Evolutionary conservation across 2,329 filamentous ascomycete genomes (phyloP).

Genomic region (Fusarium nanum): DNA sequence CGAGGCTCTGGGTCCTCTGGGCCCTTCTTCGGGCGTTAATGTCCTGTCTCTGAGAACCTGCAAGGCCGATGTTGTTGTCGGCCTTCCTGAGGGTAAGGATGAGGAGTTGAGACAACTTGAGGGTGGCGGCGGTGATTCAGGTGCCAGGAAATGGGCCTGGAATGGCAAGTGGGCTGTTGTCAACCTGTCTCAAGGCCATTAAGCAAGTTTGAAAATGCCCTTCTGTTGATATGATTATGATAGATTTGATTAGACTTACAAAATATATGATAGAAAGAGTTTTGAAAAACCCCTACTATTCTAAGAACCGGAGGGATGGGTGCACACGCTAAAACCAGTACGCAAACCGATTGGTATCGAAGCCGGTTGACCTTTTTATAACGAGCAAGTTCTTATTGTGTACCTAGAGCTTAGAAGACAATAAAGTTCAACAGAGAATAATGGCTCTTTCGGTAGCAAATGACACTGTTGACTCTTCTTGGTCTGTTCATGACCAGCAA

Average conservation of each 20-base stretch:
- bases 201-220: background rate
- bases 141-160: slow-evolving; percentile 91
- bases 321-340: too few species aligned
- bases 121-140: slow-evolving; percentile 75
- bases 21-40: slow-evolving; percentile 83
- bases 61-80: slow-evolving; percentile 96
- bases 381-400: background rate
- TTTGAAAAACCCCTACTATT: background rate
- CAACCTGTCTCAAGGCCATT: slow-evolving; percentile 57
- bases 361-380: background rate
- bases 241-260: slow-evolving; percentile 29
- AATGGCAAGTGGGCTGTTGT: slow-evolving; percentile 97
- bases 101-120: slow-evolving; percentile 78
- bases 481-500: too few species aligned
- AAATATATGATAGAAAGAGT: slow-evolving; percentile 5
- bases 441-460: background rate
- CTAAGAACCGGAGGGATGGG: background rate
- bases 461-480: too few species aligned
- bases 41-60: slow-evolving; percentile 90
- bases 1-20: slow-evolving; percentile 86
- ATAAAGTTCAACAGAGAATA: background rate
- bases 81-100: slow-evolving; percentile 83
- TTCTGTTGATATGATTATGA: slow-evolving; percentile 31
- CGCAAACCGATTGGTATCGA: too few species aligned
- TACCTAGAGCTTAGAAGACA: background rate